Evolutionary conservation across 2,329 filamentous ascomycete genomes (phyloP).

Genomic region (Drechslerella dactyloides): DNA sequence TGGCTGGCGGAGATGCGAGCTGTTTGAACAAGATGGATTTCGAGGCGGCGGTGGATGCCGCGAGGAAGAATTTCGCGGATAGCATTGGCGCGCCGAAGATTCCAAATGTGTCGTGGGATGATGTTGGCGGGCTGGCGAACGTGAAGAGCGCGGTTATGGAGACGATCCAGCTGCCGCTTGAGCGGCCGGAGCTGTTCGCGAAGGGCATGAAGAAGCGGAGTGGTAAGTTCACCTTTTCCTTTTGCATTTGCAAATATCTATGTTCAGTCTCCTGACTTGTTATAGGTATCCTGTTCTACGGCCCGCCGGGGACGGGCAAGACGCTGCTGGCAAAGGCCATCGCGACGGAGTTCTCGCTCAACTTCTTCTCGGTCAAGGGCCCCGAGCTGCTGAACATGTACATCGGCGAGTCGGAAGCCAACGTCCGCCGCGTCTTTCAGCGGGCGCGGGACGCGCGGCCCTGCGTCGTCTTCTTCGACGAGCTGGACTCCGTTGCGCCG

Average conservation of each 20-base stretch:
- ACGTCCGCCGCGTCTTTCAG: conserved; percentile 87
- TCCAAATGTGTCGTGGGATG: conserved; percentile 93
- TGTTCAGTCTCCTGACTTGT: not conserved
- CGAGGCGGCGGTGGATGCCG: conserved; percentile 89
- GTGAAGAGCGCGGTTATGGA: conserved; percentile 98
- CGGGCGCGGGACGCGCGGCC: conserved; percentile 82
- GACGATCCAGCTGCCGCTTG: conserved; percentile 90
- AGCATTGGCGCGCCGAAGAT: conserved; percentile 98
- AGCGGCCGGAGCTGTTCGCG: conserved; percentile 89
- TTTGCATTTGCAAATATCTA: not conserved
- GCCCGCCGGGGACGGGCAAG: conserved; percentile 88
- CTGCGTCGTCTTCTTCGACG: conserved; percentile 92
- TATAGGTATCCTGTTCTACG: conserved; percentile 77
- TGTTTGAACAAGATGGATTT: conserved; percentile 84
- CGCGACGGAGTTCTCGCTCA: conserved; percentile 89
- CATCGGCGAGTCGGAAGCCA: conserved; percentile 91
- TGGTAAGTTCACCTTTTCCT: conserved; percentile 59
- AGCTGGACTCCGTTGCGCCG: conserved; percentile 89
- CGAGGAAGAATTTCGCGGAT: conserved; percentile 96
- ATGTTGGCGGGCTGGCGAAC: conserved; percentile 89
- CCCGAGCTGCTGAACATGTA: conserved; percentile 95
- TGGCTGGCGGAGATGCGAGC: conserved; percentile 81
- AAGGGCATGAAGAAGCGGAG: conserved; percentile 98
- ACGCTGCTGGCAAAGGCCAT: conserved; percentile 92
- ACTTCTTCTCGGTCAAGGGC: conserved; percentile 93